Evolutionary conservation across 352 stramenopile species (phyloP), one percentile per base, ranked within the genome.

Genomic region (Phytophthora melonis): DNA sequence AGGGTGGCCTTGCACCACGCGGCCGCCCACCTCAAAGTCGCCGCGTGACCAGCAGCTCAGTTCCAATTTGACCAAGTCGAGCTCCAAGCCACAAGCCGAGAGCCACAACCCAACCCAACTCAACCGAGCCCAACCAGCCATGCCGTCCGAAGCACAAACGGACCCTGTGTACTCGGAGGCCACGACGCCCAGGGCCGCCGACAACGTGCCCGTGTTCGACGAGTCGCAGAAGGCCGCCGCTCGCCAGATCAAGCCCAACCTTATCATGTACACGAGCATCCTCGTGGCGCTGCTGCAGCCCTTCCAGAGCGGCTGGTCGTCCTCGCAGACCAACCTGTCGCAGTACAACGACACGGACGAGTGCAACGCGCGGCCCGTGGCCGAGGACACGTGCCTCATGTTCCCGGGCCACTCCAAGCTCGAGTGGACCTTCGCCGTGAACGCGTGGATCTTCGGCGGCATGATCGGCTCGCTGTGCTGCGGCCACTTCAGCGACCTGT

Each of bases 391-490:
- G n/a, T n/a, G n/a, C n/a, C n/a, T n/a, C n/a, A n/a, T n/a, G n/a
- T n/a, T n/a, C n/a, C n/a, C n/a, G n/a, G n/a, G n/a, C n/a, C n/a
- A n/a, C n/a, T n/a, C n/a, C n/a, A n/a, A n/a, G n/a, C n/a, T n/a
- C n/a, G n/a, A n/a, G 63, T 69, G 63, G 63, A 69, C 63, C 25
- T 71, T 74, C 60, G 68, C 68, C 49, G 58, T 59, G 9, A 74
- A 74, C 63, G 70, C 70, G 19, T 89, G 81, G 80, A 77, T 89
- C 68, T 68, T 86, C 60, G 81, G 80, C 36, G 84, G 78, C 32
- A 86, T 86, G 73, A 68, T 88, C 71, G 83, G 83, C 18, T 70
- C 70, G 41, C 67, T 91, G 47, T 56, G 49, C 52, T 83, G 75
- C 56, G 75, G 77, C 10, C 47, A 67, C 11, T 87, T 68, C 53